Conservation (phyloP, 352 stramenopile species). For the Lagenidium giganteum region DNA sequence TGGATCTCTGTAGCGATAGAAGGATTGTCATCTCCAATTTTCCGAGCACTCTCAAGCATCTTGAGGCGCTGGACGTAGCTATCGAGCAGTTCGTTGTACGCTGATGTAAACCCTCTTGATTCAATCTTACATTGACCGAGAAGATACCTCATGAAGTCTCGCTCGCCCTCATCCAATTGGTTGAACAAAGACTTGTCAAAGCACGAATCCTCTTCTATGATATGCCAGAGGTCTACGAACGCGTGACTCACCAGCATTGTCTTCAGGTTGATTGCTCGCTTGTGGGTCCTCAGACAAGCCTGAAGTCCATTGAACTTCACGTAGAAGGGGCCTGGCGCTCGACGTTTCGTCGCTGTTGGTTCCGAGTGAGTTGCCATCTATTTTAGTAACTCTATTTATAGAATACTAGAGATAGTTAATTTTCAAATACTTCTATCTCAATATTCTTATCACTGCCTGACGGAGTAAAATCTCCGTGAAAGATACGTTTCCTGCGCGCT, state of each 20-base stretch:
- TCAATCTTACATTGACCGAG: slow-evolving; percentile 15
- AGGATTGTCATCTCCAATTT: slow-evolving; percentile 11
- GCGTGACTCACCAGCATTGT: slow-evolving; percentile 15
- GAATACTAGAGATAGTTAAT: too few relatives aligned
- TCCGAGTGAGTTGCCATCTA: too few relatives aligned
- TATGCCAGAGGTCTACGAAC: slow-evolving; percentile 14
- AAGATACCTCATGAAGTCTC: slow-evolving; percentile 14
- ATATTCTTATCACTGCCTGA: too few relatives aligned
- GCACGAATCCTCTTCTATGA: slow-evolving; percentile 11
- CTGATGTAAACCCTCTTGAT: slow-evolving; percentile 11
- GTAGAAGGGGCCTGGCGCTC: slow-evolving; percentile 13
- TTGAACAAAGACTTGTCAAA: slow-evolving; percentile 15
- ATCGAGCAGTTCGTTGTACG: slow-evolving; percentile 14
- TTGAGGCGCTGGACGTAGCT: slow-evolving; percentile 7
- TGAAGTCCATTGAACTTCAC: slow-evolving; percentile 13
- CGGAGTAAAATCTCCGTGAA: too few relatives aligned
- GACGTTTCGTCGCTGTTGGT: too few relatives aligned
- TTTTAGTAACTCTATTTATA: too few relatives aligned
- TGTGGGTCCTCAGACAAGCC: slow-evolving; percentile 1
- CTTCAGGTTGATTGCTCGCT: slow-evolving; percentile 2
- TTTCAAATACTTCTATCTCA: too few relatives aligned
- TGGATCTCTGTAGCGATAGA: slow-evolving; percentile 8
- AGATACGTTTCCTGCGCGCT: too few relatives aligned
- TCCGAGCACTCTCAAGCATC: slow-evolving; percentile 6
- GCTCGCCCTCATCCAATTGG: slow-evolving; percentile 10